Evolutionary conservation across 139 green algal genomes (phyloP).

Genomic region (Chlorella sp.): DNA sequence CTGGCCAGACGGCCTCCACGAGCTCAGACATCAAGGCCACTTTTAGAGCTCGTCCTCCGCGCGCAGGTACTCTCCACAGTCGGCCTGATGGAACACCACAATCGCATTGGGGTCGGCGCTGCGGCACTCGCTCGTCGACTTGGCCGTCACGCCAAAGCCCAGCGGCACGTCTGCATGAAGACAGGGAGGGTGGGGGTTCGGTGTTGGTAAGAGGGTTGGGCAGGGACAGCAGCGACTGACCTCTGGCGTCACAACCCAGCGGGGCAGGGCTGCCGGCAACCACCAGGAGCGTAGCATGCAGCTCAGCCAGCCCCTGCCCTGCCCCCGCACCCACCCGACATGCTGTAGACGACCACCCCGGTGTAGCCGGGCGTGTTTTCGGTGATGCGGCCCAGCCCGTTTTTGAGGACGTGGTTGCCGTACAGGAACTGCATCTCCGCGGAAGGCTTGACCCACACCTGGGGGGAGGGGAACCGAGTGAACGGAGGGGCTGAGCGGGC

Average conservation of each 20-base stretch:
- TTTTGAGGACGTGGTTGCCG: slow-evolving; percentile 98
- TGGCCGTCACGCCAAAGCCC: slow-evolving; percentile 95
- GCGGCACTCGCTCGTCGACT: slow-evolving; percentile 93
- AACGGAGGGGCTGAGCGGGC: neutral
- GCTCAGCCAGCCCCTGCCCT: no score
- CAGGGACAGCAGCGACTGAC: no score
- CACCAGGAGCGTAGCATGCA: no score
- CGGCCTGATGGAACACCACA: slow-evolving; percentile 95
- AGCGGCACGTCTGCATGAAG: slow-evolving; percentile 84
- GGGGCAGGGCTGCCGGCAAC: no score
- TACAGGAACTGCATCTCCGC: slow-evolving; percentile 99
- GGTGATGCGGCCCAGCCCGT: slow-evolving; percentile 96
- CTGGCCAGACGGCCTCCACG: no score
- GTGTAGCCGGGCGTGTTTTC: slow-evolving; percentile 94
- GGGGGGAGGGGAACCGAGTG: neutral
- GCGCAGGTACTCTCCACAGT: slow-evolving; percentile 90
- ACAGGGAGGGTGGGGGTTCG: neutral
- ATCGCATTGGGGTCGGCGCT: slow-evolving; percentile 92
- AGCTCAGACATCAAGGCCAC: no score
- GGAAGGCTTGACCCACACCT: slow-evolving; percentile 98
- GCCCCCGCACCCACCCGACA: slow-evolving; percentile 37
- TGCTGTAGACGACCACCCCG: slow-evolving; percentile 79
- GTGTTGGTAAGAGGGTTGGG: no score
- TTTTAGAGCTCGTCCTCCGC: slow-evolving; percentile 71
- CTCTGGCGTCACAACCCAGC: no score